Conservation (phyloP, 2,329 filamentous ascomycete species). For the Daldinia sp. region DNA sequence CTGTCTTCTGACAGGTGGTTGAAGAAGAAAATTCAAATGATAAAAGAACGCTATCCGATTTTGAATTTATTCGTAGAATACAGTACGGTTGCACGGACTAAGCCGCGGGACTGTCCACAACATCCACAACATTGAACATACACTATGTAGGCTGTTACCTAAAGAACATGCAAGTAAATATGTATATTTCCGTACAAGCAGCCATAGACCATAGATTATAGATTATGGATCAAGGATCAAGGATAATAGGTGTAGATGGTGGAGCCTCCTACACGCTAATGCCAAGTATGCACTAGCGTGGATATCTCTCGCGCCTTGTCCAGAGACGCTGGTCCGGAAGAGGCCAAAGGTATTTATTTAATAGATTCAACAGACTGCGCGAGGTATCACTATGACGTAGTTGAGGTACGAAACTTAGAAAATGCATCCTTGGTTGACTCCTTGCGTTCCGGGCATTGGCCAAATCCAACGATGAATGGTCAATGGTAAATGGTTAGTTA, state of each 20-base stretch:
- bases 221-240: not conserved
- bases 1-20: too few species aligned
- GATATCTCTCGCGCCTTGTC: slow-evolving; percentile 7
- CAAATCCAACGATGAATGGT: not conserved
- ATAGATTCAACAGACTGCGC: not conserved
- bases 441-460: slow-evolving; percentile 21
- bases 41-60: not conserved
- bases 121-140: too few species aligned
- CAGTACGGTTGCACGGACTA: not conserved
- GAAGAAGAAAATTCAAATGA: not conserved
- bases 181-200: not conserved
- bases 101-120: not conserved
- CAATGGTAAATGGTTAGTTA: slow-evolving; percentile 16
- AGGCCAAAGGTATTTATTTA: slow-evolving; percentile 21
- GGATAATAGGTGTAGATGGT: slow-evolving; percentile 5
- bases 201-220: not conserved
- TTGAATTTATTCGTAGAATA: not conserved
- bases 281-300: slow-evolving; percentile 10
- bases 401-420: slow-evolving; percentile 6
- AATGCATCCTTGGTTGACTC: slow-evolving; percentile 26
- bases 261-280: slow-evolving; percentile 3
- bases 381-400: slow-evolving; percentile 26
- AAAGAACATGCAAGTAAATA: not conserved
- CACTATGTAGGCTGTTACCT: not conserved
- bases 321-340: slow-evolving; percentile 15